These are phyloP conservation scores for Nothophoma quercina DNA, from an alignment of 2,329 filamentous ascomycete species.

Conservation along the genomic window DNA sequence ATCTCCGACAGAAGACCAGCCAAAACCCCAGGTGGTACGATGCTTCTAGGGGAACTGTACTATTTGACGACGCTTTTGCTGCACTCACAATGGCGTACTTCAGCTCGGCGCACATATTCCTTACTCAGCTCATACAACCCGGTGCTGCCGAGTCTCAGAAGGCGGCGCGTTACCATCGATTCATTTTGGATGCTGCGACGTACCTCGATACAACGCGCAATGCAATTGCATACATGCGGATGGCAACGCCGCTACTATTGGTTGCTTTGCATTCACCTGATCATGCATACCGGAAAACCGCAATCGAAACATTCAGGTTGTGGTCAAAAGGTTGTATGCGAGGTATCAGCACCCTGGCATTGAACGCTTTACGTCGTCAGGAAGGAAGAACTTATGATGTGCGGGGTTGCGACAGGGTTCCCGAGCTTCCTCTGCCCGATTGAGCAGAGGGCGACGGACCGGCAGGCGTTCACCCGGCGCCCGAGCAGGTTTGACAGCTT, in stretches of 20 bases:
- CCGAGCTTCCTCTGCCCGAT: background rate
- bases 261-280: constrained; percentile 35
- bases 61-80: background rate
- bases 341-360: constrained; percentile 38
- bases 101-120: background rate
- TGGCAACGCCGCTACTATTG: constrained; percentile 39
- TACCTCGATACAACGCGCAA: constrained; percentile 29
- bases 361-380: constrained; percentile 15
- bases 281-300: constrained; percentile 21
- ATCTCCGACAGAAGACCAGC: background rate
- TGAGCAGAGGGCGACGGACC: background rate
- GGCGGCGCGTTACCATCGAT: background rate
- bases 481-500: background rate
- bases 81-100: constrained; percentile 8
- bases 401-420: background rate
- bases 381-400: background rate
- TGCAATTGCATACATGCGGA: constrained; percentile 42
- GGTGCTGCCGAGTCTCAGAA: too few species aligned
- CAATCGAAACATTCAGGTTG: constrained; percentile 27
- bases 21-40: background rate
- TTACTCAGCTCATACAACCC: background rate
- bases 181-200: constrained; percentile 31
- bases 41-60: too few species aligned
- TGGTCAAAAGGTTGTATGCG: constrained; percentile 35
- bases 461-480: background rate